Evolutionary conservation across 192 early-diverging fungal genomes (phyloP), one percentile per base, ranked within the genome.

Genomic region (Diversispora epigaea): DNA sequence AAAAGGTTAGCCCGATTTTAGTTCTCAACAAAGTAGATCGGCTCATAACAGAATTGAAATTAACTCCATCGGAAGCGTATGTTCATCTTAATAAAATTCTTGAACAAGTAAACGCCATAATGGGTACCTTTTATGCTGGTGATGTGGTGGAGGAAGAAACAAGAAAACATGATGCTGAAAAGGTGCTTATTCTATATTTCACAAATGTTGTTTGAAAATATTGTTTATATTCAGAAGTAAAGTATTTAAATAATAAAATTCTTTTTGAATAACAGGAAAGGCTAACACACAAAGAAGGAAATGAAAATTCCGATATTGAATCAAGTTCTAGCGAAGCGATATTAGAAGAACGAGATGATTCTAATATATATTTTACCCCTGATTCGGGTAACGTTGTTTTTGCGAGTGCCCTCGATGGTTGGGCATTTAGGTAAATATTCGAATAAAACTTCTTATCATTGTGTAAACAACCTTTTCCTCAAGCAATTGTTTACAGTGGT

Each of bases 11-110:
- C 17, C 96, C 95, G 0, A 81, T 99, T n/a, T 79, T 99, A 40
- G 96, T 99, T 17, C 81, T 99, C 57, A 99, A 99, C 87, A 99
- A 99, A 82, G 95, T 99, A 55, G 98, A 99, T 78, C 86, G 97
- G 44, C 79, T 99, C 52, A 93, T 98, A 47, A 93, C 93, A 21
- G 97, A 99, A 85, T 85, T 95, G 78, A 92, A 94, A 78, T 90
- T 98, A 78, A 93, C 94, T 7, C 90, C 98, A 15, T 73, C 84
- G 45, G 98, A 99, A 81, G 98, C 98, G 0, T 96, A 96, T 76
- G 71, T 85, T 25, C 97, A 98, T 80, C 77, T 99, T 78, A 92
- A 92, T 79, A 93, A 94, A 80, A 96, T 98, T 65, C 81, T 99
- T 39, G 97, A 97, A 78, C 96, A 98, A 84, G 93, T 95, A 54